Base-by-base conservation (phyloP, 768 basidiomycete genomes). In the Pulveroboletus sp. region DNA sequence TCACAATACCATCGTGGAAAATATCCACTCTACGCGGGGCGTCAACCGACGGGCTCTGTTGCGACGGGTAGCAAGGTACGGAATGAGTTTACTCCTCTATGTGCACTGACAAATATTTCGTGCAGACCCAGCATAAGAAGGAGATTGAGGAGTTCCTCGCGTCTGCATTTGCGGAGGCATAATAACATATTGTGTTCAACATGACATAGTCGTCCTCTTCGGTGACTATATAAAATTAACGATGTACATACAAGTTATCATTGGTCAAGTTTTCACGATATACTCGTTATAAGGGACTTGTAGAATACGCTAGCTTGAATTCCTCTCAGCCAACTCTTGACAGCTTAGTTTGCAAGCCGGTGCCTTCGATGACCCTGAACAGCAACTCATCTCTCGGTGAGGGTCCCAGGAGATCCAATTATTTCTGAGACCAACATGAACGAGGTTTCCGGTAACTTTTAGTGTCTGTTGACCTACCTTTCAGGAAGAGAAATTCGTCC, bases 1-100 rank as follows among this genome's bases (percentile, higher is more conserved):
- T 95, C 94, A 6, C 75, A 88, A 67, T 78, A 96, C 71, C 96
- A 99, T 74, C 83, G 83, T 71, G 83, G 83, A 66, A 93, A 94
- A 71, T 90, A 92, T 64, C 89, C 94, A 10, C 75, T 76, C 63
- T 96, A 96, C 63, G 95, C 94, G 36, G 93, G 96, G 15, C 83
- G 96, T 49, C 87, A 83, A 50, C 96, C 96, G 0, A 92, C 88
- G 4, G 86, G 89, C 70, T 95, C 92, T 21, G 85, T 94, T 38
- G 92, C 92, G 7, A 94, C 92, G 26, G 93, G 91, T 51, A 88
- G 86, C 80, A 93, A 93, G 81, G 85, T 86, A 58, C 21, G 73
- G 21, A 30, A 46, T 14, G 26, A 32, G 1, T n/a, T 26, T 43
- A 14, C n/a, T 14, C n/a, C 3, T 1, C 6, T 3, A 12, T 28